Evolutionary conservation across 2,329 filamentous ascomycete genomes (phyloP).

Genomic region (Aureobasidium sp.): DNA sequence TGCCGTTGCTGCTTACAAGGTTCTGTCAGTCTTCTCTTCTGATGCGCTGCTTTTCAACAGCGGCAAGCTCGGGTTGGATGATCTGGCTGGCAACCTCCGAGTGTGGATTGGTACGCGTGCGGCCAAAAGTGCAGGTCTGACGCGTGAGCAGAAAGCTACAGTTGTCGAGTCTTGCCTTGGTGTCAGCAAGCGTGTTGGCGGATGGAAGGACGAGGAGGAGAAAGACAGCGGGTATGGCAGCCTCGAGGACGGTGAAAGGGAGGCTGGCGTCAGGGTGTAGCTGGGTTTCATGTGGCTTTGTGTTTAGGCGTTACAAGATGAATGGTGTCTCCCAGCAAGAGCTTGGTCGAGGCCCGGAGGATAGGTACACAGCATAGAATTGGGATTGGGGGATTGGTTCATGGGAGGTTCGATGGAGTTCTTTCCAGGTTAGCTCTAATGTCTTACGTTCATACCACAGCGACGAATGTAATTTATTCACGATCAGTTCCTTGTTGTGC

Average conservation of each 20-base stretch:
- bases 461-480: neutral
- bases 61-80: slow-evolving; percentile 33
- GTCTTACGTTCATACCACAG: neutral
- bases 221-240: slow-evolving; percentile 26
- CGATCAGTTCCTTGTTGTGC: neutral
- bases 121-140: slow-evolving; percentile 32
- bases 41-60: slow-evolving; percentile 26
- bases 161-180: slow-evolving; percentile 34
- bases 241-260: slow-evolving; percentile 7
- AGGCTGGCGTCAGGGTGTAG: neutral
- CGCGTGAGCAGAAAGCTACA: slow-evolving; percentile 27
- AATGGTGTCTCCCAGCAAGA: neutral
- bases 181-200: slow-evolving; percentile 36
- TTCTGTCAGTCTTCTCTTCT: slow-evolving; percentile 31
- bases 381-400: neutral
- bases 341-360: neutral
- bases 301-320: neutral
- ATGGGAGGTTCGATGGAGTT: neutral
- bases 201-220: slow-evolving; percentile 23
- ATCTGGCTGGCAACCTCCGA: slow-evolving; percentile 34
- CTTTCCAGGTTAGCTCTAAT: neutral
- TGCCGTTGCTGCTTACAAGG: slow-evolving; percentile 36
- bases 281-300: neutral
- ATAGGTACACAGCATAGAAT: neutral
- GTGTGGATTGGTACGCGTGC: slow-evolving; percentile 39